Percentiles rank a stretch among this genome's conserved stretches.
phyloP scores from a whole-genome alignment of 495 filamentous ascomycete species.

The Parachaetomium inaequale region DNA sequence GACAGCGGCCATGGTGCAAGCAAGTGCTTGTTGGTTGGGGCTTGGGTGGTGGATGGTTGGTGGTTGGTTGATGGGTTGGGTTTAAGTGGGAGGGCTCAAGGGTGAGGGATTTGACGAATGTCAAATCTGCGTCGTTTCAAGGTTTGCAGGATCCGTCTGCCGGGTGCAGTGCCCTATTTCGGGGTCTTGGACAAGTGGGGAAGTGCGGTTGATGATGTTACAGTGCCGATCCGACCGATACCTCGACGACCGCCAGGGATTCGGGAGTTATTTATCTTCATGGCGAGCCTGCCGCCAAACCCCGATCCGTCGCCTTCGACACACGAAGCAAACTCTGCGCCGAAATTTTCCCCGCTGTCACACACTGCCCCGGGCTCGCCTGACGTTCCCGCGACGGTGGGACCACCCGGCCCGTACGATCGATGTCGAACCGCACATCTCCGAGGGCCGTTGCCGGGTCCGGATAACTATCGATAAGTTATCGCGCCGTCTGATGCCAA shows the following conservation, averaged over 20 bases:
- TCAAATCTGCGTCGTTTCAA: background rate
- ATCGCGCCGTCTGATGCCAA: background rate
- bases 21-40: background rate
- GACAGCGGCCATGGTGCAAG: slow-evolving; percentile 29
- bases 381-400: slow-evolving; percentile 12
- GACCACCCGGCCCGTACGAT: slow-evolving; percentile 20
- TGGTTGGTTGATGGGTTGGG: background rate
- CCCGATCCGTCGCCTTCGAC: background rate
- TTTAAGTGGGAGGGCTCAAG: background rate
- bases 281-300: background rate
- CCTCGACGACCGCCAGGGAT: background rate
- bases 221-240: background rate
- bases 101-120: no score
- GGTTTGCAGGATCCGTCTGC: background rate
- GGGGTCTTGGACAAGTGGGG: slow-evolving; percentile 6
- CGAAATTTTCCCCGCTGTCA: background rate
- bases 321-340: background rate
- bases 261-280: slow-evolving; percentile 15
- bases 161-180: background rate
- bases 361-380: slow-evolving; percentile 1
- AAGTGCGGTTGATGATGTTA: background rate
- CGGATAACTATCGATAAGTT: background rate
- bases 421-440: slow-evolving; percentile 9
- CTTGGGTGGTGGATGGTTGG: background rate
- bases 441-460: slow-evolving; percentile 15